Evolutionary conservation across 768 basidiomycete genomes (phyloP), one percentile per base, ranked within the genome.

Genomic region (Termitomyces sp.): DNA sequence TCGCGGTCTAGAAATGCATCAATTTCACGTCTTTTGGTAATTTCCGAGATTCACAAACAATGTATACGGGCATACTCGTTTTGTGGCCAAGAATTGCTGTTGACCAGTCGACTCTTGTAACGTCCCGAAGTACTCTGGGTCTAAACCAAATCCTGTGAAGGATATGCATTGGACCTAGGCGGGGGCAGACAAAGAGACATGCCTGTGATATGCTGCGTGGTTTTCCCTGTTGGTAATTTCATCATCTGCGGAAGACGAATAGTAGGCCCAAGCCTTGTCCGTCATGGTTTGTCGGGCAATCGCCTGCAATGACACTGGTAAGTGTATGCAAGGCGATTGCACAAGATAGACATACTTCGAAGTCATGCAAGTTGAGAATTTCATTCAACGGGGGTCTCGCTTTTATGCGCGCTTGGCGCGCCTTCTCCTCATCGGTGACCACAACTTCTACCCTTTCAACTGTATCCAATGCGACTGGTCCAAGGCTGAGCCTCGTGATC

Each of bases 211-310:
- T 2, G 94, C 95, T 51, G 85, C 79, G 59, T 91, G 92, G 64
- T 97, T 97, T 70, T 96, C 94, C 48, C 94, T 79, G 58, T 81
- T 76, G 30, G 93, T 94, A 44, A 94, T 91, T 71, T 97, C 94
- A 63, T 98, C 95, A 67, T 98, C 96, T 7, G 96, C 86, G 17
- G 94, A 95, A n/a, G 92, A 94, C 0, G 90, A 93, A 66, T 98
- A 95, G 69, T 95, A 95, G 5, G 94, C 95, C 95, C 95, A 98
- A 0, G 92, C 92, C 68, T 92, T 91, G 34, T 88, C 86, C 2
- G 85, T 73, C 77, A 98, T 86, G 11, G 91, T 86, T 63, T 76
- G 76, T 69, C 81, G 88, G 9, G 93, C 94, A 52, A 98, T 85
- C 17, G 89, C 81, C 91, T 93, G 56, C 25, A n/a, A 40, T 30